Percentiles rank a stretch among this genome's conserved stretches.
These are phyloP conservation scores for Detonula confervacea DNA, from an alignment of 352 stramenopile species.

Conservation along the genomic window DNA sequence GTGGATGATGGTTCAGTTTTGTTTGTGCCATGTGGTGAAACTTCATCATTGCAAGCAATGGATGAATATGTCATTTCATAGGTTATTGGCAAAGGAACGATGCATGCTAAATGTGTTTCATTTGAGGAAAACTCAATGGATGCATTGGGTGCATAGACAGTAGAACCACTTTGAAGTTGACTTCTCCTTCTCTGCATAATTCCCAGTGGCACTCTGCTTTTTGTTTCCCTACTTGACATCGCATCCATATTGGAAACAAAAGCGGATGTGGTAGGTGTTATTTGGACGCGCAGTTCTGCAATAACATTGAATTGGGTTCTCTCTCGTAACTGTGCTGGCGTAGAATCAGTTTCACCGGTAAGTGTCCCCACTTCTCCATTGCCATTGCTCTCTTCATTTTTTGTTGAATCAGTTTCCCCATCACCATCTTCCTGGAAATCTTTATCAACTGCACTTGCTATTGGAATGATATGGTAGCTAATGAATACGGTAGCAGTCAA, in stretches of 20 bases:
- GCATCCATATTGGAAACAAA: slow-evolving; percentile 41
- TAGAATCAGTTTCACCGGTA: not conserved
- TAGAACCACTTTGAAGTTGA: not conserved
- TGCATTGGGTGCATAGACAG: slow-evolving; percentile 29
- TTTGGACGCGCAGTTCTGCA: slow-evolving; percentile 56
- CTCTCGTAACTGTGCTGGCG: not conserved
- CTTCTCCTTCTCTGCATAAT: slow-evolving; percentile 27
- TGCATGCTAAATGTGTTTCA: slow-evolving; percentile 45
- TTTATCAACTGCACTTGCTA: slow-evolving; percentile 1
- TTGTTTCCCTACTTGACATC: slow-evolving; percentile 53
- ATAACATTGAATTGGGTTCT: slow-evolving; percentile 40
- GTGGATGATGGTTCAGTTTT: slow-evolving; percentile 29
- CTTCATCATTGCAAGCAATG: slow-evolving; percentile 10
- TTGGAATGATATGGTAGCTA: slow-evolving; percentile 44
- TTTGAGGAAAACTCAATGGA: slow-evolving; percentile 52
- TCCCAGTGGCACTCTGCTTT: slow-evolving; percentile 50
- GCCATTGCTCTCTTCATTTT: not conserved
- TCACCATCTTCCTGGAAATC: not conserved
- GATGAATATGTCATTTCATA: slow-evolving; percentile 32
- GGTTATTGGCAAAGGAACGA: slow-evolving; percentile 38
- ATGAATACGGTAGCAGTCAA: slow-evolving; percentile 53
- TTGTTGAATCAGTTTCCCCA: slow-evolving; percentile 11
- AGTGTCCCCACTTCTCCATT: not conserved
- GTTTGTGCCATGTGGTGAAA: slow-evolving; percentile 10
- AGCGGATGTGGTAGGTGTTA: slow-evolving; percentile 26